A percentile compares a stretch with the other conserved stretches of the same genome.
Conservation (phyloP, 2,329 filamentous ascomycete species). For the Colletotrichum sp. region DNA sequence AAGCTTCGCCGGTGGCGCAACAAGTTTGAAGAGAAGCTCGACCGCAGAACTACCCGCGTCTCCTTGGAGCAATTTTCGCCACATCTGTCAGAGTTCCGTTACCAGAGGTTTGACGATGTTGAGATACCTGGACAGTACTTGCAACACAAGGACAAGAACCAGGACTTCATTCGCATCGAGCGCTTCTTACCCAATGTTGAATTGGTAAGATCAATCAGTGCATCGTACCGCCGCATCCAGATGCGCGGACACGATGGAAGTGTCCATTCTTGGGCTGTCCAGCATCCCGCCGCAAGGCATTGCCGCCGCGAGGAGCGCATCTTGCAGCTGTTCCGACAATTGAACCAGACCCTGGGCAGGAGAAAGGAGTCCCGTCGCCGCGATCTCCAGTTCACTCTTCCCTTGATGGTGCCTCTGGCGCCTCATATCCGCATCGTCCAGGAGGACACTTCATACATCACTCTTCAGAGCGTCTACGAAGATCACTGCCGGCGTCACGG, state of each 20-base stretch:
- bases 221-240: constrained; percentile 90
- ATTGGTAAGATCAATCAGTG: constrained; percentile 85
- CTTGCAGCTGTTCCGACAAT: constrained; percentile 93
- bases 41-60: constrained; percentile 75
- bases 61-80: constrained; percentile 87
- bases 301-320: constrained; percentile 95
- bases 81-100: constrained; percentile 94
- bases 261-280: constrained; percentile 94
- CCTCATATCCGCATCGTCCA: constrained; percentile 95
- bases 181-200: constrained; percentile 96
- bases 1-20: constrained; percentile 95
- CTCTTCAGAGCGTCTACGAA: constrained; percentile 93
- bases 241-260: constrained; percentile 98
- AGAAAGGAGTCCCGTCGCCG: constrained; percentile 94
- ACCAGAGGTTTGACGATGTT: constrained; percentile 98
- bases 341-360: constrained; percentile 90
- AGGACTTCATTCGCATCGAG: constrained; percentile 97
- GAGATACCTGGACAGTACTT: constrained; percentile 97
- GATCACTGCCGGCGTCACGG: constrained; percentile 89
- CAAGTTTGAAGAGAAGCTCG: constrained; percentile 97
- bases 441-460: constrained; percentile 93
- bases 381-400: constrained; percentile 95
- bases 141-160: constrained; percentile 98
- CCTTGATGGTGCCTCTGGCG: constrained; percentile 92
- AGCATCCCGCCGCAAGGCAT: constrained; percentile 91